Evolutionary conservation across 345 rosid species (phyloP).

Genomic region (Salix exigua): DNA sequence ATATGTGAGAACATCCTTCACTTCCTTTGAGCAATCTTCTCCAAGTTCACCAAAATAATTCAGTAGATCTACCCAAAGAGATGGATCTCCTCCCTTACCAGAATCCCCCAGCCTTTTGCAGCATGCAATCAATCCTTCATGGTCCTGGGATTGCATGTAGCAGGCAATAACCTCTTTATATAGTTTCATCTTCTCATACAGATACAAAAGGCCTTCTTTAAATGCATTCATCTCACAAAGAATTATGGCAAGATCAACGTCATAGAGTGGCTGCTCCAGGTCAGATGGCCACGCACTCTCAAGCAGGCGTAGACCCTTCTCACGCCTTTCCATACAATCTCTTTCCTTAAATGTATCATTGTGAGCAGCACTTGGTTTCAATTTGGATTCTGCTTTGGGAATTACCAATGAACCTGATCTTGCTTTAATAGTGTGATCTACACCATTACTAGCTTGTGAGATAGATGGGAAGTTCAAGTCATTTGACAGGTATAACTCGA

Average conservation of each 20-base stretch:
- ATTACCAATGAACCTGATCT: conserved; percentile 34
- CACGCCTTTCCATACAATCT: conserved; percentile 51
- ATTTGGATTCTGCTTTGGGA: conserved; percentile 38
- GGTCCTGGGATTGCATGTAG: conserved; percentile 96
- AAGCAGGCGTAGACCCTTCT: conserved; percentile 71
- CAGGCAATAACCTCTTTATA: conserved; percentile 95
- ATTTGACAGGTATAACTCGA: conserved; percentile 85
- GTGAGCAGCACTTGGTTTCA: conserved; percentile 35
- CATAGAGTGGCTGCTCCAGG: conserved; percentile 86
- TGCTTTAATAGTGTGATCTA: conserved; percentile 39
- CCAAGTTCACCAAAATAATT: conserved; percentile 98
- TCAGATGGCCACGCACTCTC: conserved; percentile 80
- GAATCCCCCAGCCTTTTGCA: conserved; percentile 95
- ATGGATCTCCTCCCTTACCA: conserved; percentile 81
- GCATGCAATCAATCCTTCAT: conserved; percentile 88
- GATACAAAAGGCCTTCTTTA: conserved; percentile 76
- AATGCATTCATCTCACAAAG: conserved; percentile 93
- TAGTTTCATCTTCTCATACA: conserved; percentile 95
- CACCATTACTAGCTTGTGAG: conserved; percentile 50
- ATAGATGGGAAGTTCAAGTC: conserved; percentile 83
- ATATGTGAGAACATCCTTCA: conserved; percentile 82
- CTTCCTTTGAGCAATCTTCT: conserved; percentile 96
- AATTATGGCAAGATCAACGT: conserved; percentile 94
- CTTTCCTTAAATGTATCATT: conserved; percentile 39
- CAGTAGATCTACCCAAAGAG: conserved; percentile 98